Evolutionary conservation across 352 stramenopile species (phyloP).

Genomic region (Globisporangium alternatum): DNA sequence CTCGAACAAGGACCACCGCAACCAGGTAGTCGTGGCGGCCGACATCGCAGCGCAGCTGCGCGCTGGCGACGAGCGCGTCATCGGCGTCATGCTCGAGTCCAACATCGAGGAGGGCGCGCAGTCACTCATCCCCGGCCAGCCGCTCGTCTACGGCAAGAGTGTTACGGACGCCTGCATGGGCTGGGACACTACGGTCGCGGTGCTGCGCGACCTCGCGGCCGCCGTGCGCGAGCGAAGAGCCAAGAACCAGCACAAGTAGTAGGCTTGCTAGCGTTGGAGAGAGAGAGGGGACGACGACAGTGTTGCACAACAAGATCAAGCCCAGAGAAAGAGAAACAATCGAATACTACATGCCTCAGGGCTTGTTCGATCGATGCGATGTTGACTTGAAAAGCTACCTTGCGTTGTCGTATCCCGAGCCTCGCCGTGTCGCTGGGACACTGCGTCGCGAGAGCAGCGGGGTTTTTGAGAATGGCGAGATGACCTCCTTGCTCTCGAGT

Average conservation of each 20-base stretch:
- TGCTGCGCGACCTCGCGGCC: constrained; percentile 70
- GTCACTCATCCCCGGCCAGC: constrained; percentile 65
- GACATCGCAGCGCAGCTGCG: constrained; percentile 75
- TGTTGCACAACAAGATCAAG: not conserved
- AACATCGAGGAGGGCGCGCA: constrained; percentile 85
- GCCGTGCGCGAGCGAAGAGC: constrained; percentile 72
- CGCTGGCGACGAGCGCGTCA: constrained; percentile 69
- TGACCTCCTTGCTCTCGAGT: constrained; percentile 26
- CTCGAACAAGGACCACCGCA: constrained; percentile 88
- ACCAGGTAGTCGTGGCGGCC: constrained; percentile 73
- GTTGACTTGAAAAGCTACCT: constrained; percentile 24
- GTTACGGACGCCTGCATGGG: constrained; percentile 89
- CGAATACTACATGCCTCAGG: not conserved
- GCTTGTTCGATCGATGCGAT: not conserved
- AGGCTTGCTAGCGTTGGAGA: not conserved
- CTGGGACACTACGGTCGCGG: constrained; percentile 74
- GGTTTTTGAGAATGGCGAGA: constrained; percentile 70
- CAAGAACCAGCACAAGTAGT: constrained; percentile 35
- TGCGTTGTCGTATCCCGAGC: constrained; percentile 59
- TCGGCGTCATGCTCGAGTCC: constrained; percentile 89
- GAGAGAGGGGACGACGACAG: not conserved
- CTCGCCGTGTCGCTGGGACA: constrained; percentile 27
- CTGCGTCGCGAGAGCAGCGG: constrained; percentile 49
- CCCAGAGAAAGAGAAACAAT: constrained; percentile 9
- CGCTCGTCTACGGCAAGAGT: constrained; percentile 87